Percentiles rank a stretch among this genome's conserved stretches.
Conservation (phyloP, 2,329 filamentous ascomycete genomes). For the Endocalyx cinctus region DNA sequence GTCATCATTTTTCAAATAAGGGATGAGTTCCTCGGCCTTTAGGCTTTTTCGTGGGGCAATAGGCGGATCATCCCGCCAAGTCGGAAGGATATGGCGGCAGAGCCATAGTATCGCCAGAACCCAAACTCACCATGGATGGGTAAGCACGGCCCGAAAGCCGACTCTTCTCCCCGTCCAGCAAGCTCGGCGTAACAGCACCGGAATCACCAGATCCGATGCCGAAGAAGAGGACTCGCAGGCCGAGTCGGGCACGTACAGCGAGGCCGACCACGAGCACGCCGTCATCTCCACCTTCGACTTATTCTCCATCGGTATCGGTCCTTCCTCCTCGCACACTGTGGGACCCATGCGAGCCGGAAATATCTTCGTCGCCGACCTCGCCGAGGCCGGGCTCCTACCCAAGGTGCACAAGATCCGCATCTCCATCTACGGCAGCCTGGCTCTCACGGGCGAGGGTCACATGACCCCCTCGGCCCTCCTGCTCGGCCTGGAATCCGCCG, state of each 20-base stretch:
- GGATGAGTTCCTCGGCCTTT: not conserved
- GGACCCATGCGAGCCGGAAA: constrained; percentile 49
- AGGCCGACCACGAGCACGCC: constrained; percentile 46
- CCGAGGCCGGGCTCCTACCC: constrained; percentile 39
- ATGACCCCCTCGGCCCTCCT: constrained; percentile 48
- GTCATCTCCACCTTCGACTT: constrained; percentile 49
- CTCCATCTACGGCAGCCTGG: constrained; percentile 45
- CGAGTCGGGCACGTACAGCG: constrained; percentile 39
- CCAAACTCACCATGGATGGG: not conserved
- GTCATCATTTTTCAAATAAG: too few relatives aligned
- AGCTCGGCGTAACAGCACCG: too few relatives aligned
- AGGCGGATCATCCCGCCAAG: not conserved
- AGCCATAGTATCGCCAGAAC: too few relatives aligned
- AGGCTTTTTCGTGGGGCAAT: not conserved
- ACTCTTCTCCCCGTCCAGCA: too few relatives aligned
- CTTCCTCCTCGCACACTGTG: constrained; percentile 47
- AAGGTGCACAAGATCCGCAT: constrained; percentile 44
- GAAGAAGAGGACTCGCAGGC: constrained; percentile 25
- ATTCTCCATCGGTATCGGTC: constrained; percentile 48
- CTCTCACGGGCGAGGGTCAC: constrained; percentile 46
- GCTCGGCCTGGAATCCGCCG: constrained; percentile 43
- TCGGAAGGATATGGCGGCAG: not conserved
- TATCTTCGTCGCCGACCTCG: constrained; percentile 45
- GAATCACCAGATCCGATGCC: not conserved
- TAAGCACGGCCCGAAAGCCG: not conserved